Evolutionary conservation across 495 filamentous ascomycete genomes (phyloP).

Genomic region (Neurospora hispaniola): DNA sequence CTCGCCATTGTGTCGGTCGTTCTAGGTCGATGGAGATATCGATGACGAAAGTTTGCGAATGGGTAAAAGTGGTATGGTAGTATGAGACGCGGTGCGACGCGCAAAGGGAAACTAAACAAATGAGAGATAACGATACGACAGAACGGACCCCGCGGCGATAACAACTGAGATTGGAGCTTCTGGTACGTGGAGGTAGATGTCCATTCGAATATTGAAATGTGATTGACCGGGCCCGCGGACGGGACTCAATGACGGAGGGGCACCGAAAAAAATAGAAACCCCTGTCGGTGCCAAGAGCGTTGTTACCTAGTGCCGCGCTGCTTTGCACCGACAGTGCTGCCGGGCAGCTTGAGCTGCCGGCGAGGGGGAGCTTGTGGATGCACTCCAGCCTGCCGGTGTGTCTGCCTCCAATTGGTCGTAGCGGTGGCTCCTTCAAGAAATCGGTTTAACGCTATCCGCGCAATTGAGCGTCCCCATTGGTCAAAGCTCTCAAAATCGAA

Average conservation of each 20-base stretch:
- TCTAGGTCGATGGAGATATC: not conserved
- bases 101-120: not conserved
- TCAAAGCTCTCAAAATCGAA: not conserved
- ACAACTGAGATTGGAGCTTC: not conserved
- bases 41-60: not conserved
- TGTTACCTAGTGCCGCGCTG: not conserved
- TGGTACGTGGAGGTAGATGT: not conserved
- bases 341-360: not conserved
- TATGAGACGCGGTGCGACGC: not conserved
- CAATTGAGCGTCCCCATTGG: not conserved
- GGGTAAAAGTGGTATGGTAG: not conserved
- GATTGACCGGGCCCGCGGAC: not conserved
- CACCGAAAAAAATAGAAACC: not conserved
- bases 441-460: not conserved
- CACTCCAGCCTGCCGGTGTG: not conserved
- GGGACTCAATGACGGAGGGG: not conserved
- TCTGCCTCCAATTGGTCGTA: not conserved
- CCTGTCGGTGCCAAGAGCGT: not conserved
- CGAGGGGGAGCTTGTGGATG: not conserved
- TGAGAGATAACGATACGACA: not conserved
- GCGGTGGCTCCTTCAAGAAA: not conserved
- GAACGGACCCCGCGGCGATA: not conserved
- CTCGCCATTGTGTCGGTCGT: constrained; percentile 10
- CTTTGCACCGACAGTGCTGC: not conserved
- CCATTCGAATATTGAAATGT: not conserved